A percentile compares a stretch with the other conserved stretches of the same genome.
Evolutionary conservation across 257 asterid species (phyloP).

Genomic region (Scutellaria galericulata): DNA sequence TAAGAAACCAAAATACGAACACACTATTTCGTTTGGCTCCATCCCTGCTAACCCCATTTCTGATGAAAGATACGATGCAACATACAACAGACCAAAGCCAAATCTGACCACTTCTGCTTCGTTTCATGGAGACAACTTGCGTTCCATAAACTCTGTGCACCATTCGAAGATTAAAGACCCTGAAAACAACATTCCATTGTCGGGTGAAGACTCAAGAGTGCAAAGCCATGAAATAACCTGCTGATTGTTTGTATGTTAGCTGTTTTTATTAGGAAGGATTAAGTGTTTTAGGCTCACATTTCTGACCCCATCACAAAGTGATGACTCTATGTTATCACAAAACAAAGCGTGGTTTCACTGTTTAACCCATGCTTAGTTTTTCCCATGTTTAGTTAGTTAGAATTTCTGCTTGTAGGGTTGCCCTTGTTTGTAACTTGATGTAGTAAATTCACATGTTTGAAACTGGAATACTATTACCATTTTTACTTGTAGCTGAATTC

Average conservation of each 20-base stretch:
- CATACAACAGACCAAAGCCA: constrained; percentile 47
- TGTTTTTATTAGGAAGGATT: constrained; percentile 37
- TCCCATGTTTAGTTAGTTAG: constrained; percentile 42
- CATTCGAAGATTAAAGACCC: constrained; percentile 47
- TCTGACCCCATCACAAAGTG: constrained; percentile 32
- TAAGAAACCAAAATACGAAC: constrained; percentile 67
- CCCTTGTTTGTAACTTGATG: constrained; percentile 33
- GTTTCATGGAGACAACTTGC: constrained; percentile 55
- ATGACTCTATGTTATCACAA: background rate
- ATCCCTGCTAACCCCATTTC: constrained; percentile 52
- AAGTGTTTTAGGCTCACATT: constrained; percentile 42
- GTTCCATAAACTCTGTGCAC: constrained; percentile 47
- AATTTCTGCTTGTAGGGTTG: constrained; percentile 41
- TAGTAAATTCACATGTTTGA: constrained; percentile 36
- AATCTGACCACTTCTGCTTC: constrained; percentile 49
- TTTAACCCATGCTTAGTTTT: background rate
- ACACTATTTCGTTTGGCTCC: constrained; percentile 51
- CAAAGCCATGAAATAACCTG: constrained; percentile 58
- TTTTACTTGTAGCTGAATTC: constrained; percentile 36
- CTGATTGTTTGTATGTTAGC: constrained; percentile 49
- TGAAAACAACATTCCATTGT: constrained; percentile 43
- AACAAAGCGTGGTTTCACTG: constrained; percentile 39
- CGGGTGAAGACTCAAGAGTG: constrained; percentile 51
- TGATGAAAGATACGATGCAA: constrained; percentile 37
- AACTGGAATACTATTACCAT: constrained; percentile 33